Evolutionary conservation across 768 basidiomycete species (phyloP).

Genomic region (Suillus weaverae): DNA sequence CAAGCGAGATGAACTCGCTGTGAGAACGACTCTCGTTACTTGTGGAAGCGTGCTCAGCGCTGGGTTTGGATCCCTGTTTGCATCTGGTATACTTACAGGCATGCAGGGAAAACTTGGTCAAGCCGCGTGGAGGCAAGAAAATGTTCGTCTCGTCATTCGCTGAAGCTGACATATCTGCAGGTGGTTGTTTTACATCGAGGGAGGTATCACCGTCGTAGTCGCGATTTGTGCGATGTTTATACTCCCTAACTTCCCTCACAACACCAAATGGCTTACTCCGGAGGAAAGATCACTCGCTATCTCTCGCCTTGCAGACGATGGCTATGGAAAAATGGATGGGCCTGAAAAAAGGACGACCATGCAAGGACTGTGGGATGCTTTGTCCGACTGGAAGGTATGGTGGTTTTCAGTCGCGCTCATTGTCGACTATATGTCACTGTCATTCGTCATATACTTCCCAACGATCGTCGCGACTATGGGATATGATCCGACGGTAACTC

Average conservation of each 20-base stretch:
- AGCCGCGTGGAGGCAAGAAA: constrained; percentile 62
- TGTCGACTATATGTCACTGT: constrained; percentile 49
- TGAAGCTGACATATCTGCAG: constrained; percentile 27
- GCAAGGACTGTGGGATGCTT: constrained; percentile 52
- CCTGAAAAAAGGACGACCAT: constrained; percentile 25
- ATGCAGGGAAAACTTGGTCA: constrained; percentile 68
- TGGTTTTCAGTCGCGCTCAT: constrained; percentile 25
- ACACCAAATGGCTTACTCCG: constrained; percentile 52
- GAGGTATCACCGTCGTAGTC: constrained; percentile 50
- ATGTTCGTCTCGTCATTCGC: neutral
- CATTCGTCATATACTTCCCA: constrained; percentile 54
- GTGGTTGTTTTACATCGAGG: constrained; percentile 70
- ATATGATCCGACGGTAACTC: constrained; percentile 36
- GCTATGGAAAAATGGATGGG: constrained; percentile 58
- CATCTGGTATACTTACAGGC: constrained; percentile 63
- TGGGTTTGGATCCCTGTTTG: constrained; percentile 74
- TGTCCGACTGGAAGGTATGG: constrained; percentile 73
- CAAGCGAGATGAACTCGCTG: constrained; percentile 63
- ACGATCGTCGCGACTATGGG: constrained; percentile 26
- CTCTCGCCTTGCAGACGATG: constrained; percentile 59
- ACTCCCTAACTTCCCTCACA: constrained; percentile 69
- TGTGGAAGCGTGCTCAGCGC: constrained; percentile 74
- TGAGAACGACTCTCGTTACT: constrained; percentile 59
- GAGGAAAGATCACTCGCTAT: constrained; percentile 53
- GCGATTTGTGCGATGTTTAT: constrained; percentile 54